Percentiles rank a stretch among this genome's conserved stretches.
These are phyloP conservation scores for Rhynchospora breviuscula DNA, from an alignment of 176 grass and related monocot genomes.

Conservation along the genomic window DNA sequence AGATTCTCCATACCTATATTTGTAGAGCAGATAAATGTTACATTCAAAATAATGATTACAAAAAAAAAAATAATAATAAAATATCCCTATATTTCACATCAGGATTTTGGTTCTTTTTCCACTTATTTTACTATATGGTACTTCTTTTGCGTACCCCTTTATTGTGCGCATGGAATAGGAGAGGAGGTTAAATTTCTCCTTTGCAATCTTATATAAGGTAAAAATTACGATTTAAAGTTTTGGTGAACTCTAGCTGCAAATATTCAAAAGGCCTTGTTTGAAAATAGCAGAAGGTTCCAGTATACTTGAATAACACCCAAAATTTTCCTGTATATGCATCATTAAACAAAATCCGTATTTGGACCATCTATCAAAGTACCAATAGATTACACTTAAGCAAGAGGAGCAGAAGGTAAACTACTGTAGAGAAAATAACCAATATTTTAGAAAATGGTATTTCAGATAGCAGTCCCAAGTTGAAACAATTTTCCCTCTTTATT, in stretches of 20 bases:
- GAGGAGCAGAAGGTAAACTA: background rate
- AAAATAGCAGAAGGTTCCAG: background rate
- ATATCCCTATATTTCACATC: background rate
- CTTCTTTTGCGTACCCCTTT: background rate
- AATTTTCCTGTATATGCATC: background rate
- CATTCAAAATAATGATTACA: background rate
- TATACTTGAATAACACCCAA: background rate
- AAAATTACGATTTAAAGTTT: background rate
- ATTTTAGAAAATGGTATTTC: background rate
- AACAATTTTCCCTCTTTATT: background rate
- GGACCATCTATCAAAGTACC: background rate
- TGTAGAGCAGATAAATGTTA: slow-evolving; percentile 14
- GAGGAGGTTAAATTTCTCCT: background rate
- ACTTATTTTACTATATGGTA: background rate
- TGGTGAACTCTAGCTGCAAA: background rate
- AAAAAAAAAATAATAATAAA: background rate
- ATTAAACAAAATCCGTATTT: slow-evolving; percentile 6
- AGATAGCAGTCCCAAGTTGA: background rate
- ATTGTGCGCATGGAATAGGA: background rate
- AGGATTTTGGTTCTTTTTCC: background rate
- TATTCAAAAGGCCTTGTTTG: background rate
- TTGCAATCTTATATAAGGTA: background rate
- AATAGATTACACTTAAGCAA: background rate
- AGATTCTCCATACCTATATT: slow-evolving; percentile 80
- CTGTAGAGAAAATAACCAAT: background rate